Evolutionary conservation across 805 yeast genomes (phyloP), one percentile per base, ranked within the genome.

Genomic region (Candida ficus): DNA sequence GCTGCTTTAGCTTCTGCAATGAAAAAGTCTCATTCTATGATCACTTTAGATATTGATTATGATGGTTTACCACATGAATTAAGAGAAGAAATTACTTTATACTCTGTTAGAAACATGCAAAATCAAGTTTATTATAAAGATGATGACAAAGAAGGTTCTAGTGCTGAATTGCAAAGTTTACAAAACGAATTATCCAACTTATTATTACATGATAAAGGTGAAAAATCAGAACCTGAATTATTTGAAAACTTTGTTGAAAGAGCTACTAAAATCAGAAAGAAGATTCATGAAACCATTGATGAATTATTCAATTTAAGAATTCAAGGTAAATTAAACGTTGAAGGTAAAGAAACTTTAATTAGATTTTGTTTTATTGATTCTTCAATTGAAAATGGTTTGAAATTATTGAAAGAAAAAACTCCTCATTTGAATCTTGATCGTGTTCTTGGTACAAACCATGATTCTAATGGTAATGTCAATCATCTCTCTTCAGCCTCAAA

Each of bases 21-120:
- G 32, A 76, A 76, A 51, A 70, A 74, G 42, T 77, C 89, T 14
- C 66, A 68, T 11, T 70, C 83, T 3, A 62, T 90, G 23, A 76
- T 80, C 39, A 76, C 83, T 0, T 57, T 88, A 18, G 93, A 83
- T 47, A 68, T 84, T 30, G 89, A 85, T 48, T 67, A 67, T 40
- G 76, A 67, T 4, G 62, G 67, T 8, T 67, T 85, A 50, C 78
- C 89, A 1, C 70, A 70, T 20, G 66, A 73, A 33, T 67, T 80
- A 48, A 78, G 73, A 52, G 83, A 84, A 43, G 74, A 75, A 43
- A 71, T 89, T 36, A 87, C 95, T 0, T 66, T 85, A 19, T 83
- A 83, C 56, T 79, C 91, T 10, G 80, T 90, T 78, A 75, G 81
- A 53, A 90, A 90, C 59, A 79, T 88, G 78, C 90, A 83, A 50